phyloP scores from a whole-genome alignment of 75 land plant species.

The Isoetes taiwanensis region DNA sequence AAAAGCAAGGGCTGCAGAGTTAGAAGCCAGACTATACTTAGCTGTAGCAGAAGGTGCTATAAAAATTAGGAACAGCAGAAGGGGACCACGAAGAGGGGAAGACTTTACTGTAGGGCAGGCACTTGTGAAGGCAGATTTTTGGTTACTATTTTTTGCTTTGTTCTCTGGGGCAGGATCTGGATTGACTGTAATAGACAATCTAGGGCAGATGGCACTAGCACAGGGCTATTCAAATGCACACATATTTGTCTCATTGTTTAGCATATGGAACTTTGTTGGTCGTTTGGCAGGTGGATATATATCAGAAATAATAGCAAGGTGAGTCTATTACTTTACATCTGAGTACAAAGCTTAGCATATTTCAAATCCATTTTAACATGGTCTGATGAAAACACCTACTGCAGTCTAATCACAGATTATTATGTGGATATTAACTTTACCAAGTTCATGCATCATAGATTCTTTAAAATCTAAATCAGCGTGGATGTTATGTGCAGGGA shows the following conservation, averaged over 20 bases:
- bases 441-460: too few relatives aligned
- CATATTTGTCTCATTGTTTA: conserved; percentile 92
- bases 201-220: conserved; percentile 92
- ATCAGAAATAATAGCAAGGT: conserved; percentile 83
- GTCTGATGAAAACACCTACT: too few relatives aligned
- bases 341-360: too few relatives aligned
- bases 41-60: conserved; percentile 12
- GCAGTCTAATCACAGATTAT: too few relatives aligned
- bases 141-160: conserved; percentile 73
- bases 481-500: conserved; percentile 26
- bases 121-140: conserved; percentile 87
- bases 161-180: conserved; percentile 88
- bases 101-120: conserved; percentile 83
- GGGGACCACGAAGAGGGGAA: conserved; percentile 81
- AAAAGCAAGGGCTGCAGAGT: not conserved
- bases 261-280: conserved; percentile 99
- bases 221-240: conserved; percentile 75
- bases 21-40: not conserved
- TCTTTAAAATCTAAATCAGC: too few relatives aligned
- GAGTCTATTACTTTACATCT: too few relatives aligned
- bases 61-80: conserved; percentile 44
- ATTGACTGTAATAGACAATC: conserved; percentile 84
- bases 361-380: too few relatives aligned
- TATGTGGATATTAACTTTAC: too few relatives aligned
- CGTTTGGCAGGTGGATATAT: conserved; percentile 86